These are phyloP conservation scores for Paracamarosporium sp. DNA, from an alignment of 2,329 filamentous ascomycete genomes.

Conservation along the genomic window DNA sequence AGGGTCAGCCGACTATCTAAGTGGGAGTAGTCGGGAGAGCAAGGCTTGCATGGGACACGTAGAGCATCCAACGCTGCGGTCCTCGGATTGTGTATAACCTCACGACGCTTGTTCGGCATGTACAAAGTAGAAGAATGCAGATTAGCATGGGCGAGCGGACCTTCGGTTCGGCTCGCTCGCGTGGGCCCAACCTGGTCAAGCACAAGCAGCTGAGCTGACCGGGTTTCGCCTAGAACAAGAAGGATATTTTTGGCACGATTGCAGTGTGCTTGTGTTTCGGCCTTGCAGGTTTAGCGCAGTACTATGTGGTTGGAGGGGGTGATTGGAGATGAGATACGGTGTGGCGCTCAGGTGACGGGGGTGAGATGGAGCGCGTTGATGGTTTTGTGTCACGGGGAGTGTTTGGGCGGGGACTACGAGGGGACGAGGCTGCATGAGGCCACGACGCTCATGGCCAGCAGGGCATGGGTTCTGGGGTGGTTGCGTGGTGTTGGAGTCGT, in stretches of 20 bases:
- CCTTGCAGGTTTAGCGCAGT: constrained; percentile 3
- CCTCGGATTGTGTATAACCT: background rate
- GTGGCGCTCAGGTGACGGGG: constrained; percentile 2
- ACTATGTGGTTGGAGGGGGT: background rate
- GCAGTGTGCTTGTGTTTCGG: constrained; percentile 9
- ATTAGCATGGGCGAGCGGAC: background rate
- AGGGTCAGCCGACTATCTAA: background rate
- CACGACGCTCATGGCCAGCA: background rate
- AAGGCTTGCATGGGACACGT: background rate
- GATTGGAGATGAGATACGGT: constrained; percentile 4
- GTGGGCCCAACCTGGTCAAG: background rate
- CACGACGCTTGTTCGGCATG: background rate
- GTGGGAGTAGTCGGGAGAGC: background rate
- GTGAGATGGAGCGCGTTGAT: background rate
- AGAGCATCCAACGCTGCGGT: background rate
- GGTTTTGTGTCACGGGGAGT: background rate
- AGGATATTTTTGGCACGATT: constrained; percentile 2
- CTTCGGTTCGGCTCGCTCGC: background rate
- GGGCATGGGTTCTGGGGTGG: background rate
- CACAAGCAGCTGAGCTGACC: background rate
- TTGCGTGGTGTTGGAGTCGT: background rate
- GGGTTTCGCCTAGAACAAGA: background rate
- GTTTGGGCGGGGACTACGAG: background rate
- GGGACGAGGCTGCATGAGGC: constrained; percentile 11
- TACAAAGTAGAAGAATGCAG: background rate